These are phyloP conservation scores for Favolaschia claudopus DNA, from an alignment of 768 basidiomycete genomes.

Conservation along the genomic window DNA sequence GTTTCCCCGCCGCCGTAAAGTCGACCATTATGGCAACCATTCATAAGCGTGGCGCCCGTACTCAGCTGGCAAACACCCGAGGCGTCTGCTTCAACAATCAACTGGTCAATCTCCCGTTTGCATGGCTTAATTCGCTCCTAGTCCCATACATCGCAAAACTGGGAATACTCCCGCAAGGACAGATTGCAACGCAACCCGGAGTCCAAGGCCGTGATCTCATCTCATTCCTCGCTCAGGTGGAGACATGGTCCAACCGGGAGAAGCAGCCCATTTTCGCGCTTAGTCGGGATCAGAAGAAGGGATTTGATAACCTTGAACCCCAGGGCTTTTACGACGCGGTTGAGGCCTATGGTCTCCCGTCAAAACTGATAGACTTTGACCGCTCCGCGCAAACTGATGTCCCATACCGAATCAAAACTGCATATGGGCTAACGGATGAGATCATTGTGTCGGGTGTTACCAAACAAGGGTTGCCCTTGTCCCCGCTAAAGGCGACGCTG, in stretches of 20 bases:
- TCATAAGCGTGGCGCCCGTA: too few relatives aligned
- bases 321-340: slow-evolving; percentile 43
- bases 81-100: too few relatives aligned
- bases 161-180: slow-evolving; percentile 31
- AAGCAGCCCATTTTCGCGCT: slow-evolving; percentile 30
- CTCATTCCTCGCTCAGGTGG: slow-evolving; percentile 27
- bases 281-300: slow-evolving; percentile 41
- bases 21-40: too few relatives aligned
- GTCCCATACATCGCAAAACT: slow-evolving; percentile 29
- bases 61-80: too few relatives aligned
- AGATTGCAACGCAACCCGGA: slow-evolving; percentile 37
- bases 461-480: slow-evolving; percentile 37
- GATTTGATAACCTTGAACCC: slow-evolving; percentile 37
- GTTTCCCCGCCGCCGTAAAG: too few relatives aligned
- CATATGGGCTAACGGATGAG: slow-evolving; percentile 32
- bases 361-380: slow-evolving; percentile 35
- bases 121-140: slow-evolving; percentile 38
- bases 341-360: slow-evolving; percentile 33
- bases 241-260: slow-evolving; percentile 31
- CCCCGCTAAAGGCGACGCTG: slow-evolving; percentile 36
- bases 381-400: slow-evolving; percentile 30
- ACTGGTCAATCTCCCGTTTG: too few relatives aligned
- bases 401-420: slow-evolving; percentile 29
- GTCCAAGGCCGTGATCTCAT: slow-evolving; percentile 36
- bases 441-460: slow-evolving; percentile 34